phyloP scores from a whole-genome alignment of 768 basidiomycete species.

The Kwoniella heveanensis region DNA sequence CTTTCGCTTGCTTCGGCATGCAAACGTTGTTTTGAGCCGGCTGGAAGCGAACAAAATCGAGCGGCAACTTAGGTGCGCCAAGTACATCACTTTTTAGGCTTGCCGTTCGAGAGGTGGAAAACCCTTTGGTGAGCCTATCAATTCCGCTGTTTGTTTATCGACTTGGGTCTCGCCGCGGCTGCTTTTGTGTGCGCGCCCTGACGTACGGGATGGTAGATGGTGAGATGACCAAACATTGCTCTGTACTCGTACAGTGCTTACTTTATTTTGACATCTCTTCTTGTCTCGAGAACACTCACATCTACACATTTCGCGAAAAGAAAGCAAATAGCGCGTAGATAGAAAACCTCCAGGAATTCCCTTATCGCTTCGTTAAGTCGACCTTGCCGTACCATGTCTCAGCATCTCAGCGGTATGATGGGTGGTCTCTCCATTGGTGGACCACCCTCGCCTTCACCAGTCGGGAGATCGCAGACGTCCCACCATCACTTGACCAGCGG shows the following conservation, averaged over 20 bases:
- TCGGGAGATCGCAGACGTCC: constrained; percentile 8
- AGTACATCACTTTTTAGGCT: background rate
- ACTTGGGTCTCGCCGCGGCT: constrained; percentile 7
- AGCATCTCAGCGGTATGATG: constrained; percentile 31
- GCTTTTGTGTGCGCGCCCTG: constrained; percentile 7
- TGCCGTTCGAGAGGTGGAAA: no score
- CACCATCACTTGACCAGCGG: background rate
- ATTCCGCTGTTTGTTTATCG: constrained; percentile 15
- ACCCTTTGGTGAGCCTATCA: no score
- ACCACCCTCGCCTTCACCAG: constrained; percentile 22
- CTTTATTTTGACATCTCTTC: background rate
- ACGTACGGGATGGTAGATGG: constrained; percentile 1
- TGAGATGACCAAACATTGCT: constrained; percentile 9
- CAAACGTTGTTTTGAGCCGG: constrained; percentile 8
- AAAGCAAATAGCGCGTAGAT: no score
- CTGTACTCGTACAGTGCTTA: background rate
- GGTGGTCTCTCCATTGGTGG: constrained; percentile 26
- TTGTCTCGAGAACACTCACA: no score
- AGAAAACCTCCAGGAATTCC: no score
- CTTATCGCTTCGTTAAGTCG: no score
- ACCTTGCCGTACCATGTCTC: no score
- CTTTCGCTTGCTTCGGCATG: constrained; percentile 19
- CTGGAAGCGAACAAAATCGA: background rate
- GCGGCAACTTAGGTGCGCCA: background rate
- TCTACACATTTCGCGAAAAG: no score